phyloP scores from a whole-genome alignment of 2,329 filamentous ascomycete genomes.

The Exophiala calicioides region DNA sequence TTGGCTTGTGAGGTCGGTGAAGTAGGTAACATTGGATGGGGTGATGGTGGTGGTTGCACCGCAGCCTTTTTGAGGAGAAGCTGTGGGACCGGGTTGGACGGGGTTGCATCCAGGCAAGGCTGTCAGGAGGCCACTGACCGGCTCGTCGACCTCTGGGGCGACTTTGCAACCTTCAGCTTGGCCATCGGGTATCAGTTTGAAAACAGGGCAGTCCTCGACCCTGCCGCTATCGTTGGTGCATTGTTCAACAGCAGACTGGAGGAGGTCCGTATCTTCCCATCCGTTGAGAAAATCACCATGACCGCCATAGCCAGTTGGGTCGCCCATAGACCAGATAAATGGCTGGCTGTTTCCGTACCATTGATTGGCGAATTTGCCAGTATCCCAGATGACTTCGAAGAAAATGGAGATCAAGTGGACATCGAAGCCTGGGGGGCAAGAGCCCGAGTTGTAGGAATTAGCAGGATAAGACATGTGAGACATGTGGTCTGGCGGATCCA shows the following conservation, averaged over 20 bases:
- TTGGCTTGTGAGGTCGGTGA: conserved; percentile 49
- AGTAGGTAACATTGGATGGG: conserved; percentile 41
- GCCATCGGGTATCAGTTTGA: conserved; percentile 58
- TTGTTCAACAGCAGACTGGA: conserved; percentile 67
- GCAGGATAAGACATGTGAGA: conserved; percentile 41
- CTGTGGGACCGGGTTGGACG: conserved; percentile 35
- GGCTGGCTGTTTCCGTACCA: conserved; percentile 43
- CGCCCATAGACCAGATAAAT: conserved; percentile 52
- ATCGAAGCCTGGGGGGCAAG: conserved; percentile 48
- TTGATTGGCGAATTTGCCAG: conserved; percentile 51
- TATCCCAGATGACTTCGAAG: conserved; percentile 60
- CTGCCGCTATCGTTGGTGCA: conserved; percentile 62
- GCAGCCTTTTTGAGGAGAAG: conserved; percentile 35
- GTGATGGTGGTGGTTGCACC: conserved; percentile 42
- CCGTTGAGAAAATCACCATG: conserved; percentile 69
- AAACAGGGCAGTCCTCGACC: conserved; percentile 62
- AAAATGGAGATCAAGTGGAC: conserved; percentile 61
- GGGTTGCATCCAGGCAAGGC: conserved; percentile 34
- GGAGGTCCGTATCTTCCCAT: conserved; percentile 66
- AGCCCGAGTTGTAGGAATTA: conserved; percentile 38
- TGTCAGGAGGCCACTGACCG: conserved; percentile 28
- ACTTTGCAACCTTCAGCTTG: conserved; percentile 57
- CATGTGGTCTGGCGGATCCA: conserved; percentile 38
- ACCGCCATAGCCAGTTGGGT: conserved; percentile 54
- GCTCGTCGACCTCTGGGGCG: conserved; percentile 42